Conservation (phyloP, 1,284 basidiomycete species). For the Boletus hoseneyae region DNA sequence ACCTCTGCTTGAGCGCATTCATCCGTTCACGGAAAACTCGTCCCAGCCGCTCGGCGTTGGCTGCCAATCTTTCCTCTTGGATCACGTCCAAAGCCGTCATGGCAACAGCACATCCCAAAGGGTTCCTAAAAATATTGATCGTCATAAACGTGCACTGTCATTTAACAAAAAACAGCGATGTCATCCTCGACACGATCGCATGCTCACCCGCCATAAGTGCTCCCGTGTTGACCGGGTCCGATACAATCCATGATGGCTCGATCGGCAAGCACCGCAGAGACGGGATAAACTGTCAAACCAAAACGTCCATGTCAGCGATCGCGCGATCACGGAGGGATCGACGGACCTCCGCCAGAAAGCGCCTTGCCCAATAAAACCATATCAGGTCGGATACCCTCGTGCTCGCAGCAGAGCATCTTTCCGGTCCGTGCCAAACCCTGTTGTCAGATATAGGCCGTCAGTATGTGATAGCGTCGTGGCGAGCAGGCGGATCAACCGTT, state of each 20-base stretch:
- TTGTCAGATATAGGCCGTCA: not conserved
- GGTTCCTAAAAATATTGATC: conserved; percentile 59
- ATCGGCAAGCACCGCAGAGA: conserved; percentile 91
- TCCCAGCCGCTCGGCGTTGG: conserved; percentile 78
- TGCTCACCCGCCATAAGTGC: conserved; percentile 85
- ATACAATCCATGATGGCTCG: conserved; percentile 93
- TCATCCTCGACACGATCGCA: not conserved
- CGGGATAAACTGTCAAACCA: conserved; percentile 76
- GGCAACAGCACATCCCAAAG: conserved; percentile 92
- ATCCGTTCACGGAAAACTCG: conserved; percentile 76
- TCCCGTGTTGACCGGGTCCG: conserved; percentile 96
- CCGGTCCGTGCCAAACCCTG: conserved; percentile 83
- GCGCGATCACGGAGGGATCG: conserved; percentile 2
- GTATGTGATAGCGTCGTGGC: not conserved
- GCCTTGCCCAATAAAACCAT: conserved; percentile 95
- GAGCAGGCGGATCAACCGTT: conserved; percentile 52
- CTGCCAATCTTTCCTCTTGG: conserved; percentile 79
- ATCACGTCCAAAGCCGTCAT: conserved; percentile 89
- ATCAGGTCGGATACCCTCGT: conserved; percentile 89
- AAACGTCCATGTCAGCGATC: conserved; percentile 12
- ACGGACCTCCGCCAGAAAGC: conserved; percentile 83
- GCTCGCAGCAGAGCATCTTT: conserved; percentile 86
- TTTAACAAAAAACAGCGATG: not conserved
- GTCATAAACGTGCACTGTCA: too few species aligned
- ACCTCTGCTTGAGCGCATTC: conserved; percentile 50